phyloP scores from a whole-genome alignment of 768 basidiomycete genomes.

The Leccinellum albellum region DNA sequence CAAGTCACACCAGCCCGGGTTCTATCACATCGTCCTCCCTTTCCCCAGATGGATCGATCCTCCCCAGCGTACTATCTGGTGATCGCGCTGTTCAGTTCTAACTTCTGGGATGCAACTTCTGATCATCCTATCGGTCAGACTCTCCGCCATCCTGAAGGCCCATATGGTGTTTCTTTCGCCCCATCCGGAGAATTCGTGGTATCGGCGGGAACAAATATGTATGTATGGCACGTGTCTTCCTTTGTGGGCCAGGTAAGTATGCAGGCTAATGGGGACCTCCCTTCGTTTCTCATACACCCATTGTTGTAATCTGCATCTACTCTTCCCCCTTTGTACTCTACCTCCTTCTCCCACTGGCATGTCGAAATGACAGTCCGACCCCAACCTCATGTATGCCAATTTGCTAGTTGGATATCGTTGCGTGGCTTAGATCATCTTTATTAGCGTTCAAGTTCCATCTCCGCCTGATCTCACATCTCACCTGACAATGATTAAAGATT shows the following conservation, averaged over 20 bases:
- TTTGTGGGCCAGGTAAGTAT: too few species aligned
- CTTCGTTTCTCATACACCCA: too few species aligned
- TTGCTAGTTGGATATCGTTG: not conserved
- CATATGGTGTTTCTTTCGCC: not conserved
- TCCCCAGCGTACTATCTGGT: not conserved
- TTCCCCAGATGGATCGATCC: not conserved
- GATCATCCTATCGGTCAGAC: not conserved
- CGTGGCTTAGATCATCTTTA: not conserved
- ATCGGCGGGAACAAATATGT: not conserved
- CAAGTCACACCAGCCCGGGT: too few species aligned
- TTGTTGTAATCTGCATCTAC: too few species aligned
- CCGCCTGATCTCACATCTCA: not conserved
- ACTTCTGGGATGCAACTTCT: not conserved
- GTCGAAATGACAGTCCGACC: too few species aligned
- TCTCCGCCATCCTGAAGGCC: not conserved
- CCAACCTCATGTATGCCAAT: not conserved
- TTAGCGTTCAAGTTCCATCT: not conserved
- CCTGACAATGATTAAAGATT: not conserved
- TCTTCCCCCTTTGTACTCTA: too few species aligned
- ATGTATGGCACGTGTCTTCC: not conserved
- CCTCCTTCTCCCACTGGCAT: too few species aligned
- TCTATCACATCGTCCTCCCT: not conserved
- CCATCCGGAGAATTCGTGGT: not conserved
- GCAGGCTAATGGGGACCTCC: too few species aligned
- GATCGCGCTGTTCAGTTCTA: not conserved